A percentile compares a stretch with the other conserved stretches of the same genome.
phyloP scores from a whole-genome alignment of 306 rosid species.

The Gastrolobium bilobum region DNA sequence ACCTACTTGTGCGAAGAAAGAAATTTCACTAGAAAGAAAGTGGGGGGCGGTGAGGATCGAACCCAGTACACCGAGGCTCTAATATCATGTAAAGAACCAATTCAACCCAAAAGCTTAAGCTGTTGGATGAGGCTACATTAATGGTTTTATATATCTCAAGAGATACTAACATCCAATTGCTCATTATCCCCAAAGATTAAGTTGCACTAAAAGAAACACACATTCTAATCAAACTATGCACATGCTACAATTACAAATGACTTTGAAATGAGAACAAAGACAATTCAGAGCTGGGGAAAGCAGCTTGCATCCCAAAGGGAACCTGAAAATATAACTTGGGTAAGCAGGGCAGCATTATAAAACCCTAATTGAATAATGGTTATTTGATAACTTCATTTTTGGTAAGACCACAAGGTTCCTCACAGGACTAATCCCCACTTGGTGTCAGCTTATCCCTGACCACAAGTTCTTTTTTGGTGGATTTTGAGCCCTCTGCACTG shows the following conservation, averaged over 20 bases:
- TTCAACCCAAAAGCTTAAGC: too few species aligned
- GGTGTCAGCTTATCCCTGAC: neutral
- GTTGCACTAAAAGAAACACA: constrained; percentile 17
- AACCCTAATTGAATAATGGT: neutral
- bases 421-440: constrained; percentile 22
- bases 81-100: too few species aligned
- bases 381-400: neutral
- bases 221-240: neutral
- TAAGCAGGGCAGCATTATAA: neutral
- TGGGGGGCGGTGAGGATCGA: too few species aligned
- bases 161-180: neutral
- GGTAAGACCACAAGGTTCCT: constrained; percentile 4
- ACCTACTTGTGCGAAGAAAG: too few species aligned
- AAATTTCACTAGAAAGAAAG: too few species aligned
- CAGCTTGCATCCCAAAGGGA: neutral
- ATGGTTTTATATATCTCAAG: too few species aligned
- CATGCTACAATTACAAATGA: neutral
- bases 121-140: too few species aligned
- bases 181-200: constrained; percentile 7
- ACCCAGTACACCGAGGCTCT: too few species aligned
- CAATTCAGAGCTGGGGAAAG: constrained; percentile 16
- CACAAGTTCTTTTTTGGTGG: neutral
- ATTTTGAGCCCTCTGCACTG: neutral
- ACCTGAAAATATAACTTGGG: neutral
- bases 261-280: constrained; percentile 19